A percentile compares a stretch with the other conserved stretches of the same genome.
These are phyloP conservation scores for Cyphellophora attinorum DNA, from an alignment of 2,329 filamentous ascomycete genomes.

Conservation along the genomic window DNA sequence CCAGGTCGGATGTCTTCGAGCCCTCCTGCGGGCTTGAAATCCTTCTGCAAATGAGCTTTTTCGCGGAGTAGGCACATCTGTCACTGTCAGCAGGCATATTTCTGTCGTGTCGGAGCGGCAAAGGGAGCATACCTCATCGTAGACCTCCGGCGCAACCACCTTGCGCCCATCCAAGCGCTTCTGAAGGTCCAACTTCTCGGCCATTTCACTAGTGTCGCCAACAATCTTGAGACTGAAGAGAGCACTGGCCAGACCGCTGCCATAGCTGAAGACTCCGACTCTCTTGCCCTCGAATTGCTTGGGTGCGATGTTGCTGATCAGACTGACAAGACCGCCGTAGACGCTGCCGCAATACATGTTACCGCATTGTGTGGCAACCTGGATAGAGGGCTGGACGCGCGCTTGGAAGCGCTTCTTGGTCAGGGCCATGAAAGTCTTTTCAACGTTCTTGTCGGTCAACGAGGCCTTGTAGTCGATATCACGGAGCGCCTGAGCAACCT, in stretches of 20 bases:
- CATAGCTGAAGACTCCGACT: slow-evolving; percentile 69
- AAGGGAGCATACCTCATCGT: slow-evolving; percentile 55
- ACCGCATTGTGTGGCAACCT: slow-evolving; percentile 66
- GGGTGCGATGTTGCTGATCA: slow-evolving; percentile 56
- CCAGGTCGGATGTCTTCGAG: slow-evolving; percentile 55
- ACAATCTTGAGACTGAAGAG: slow-evolving; percentile 58
- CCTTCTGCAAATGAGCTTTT: slow-evolving; percentile 73
- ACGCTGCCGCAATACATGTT: slow-evolving; percentile 57
- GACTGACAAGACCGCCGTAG: slow-evolving; percentile 45
- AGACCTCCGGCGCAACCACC: slow-evolving; percentile 59
- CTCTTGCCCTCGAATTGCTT: slow-evolving; percentile 61
- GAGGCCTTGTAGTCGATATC: slow-evolving; percentile 74
- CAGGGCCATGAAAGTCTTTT: slow-evolving; percentile 78
- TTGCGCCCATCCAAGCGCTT: slow-evolving; percentile 57
- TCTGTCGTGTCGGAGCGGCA: slow-evolving; percentile 18
- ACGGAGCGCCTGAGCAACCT: slow-evolving; percentile 65
- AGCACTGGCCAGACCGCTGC: slow-evolving; percentile 66
- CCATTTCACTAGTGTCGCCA: slow-evolving; percentile 59
- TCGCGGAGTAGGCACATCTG: slow-evolving; percentile 74
- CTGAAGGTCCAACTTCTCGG: slow-evolving; percentile 60
- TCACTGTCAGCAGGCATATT: no score
- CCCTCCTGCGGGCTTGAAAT: slow-evolving; percentile 61
- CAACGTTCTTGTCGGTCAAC: slow-evolving; percentile 68
- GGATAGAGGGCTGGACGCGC: slow-evolving; percentile 62
- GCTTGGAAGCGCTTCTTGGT: slow-evolving; percentile 78